Percentiles rank a stretch among this genome's conserved stretches.
Evolutionary conservation across 345 rosid genomes (phyloP).

Genomic region (Bruguiera gymnorhiza): DNA sequence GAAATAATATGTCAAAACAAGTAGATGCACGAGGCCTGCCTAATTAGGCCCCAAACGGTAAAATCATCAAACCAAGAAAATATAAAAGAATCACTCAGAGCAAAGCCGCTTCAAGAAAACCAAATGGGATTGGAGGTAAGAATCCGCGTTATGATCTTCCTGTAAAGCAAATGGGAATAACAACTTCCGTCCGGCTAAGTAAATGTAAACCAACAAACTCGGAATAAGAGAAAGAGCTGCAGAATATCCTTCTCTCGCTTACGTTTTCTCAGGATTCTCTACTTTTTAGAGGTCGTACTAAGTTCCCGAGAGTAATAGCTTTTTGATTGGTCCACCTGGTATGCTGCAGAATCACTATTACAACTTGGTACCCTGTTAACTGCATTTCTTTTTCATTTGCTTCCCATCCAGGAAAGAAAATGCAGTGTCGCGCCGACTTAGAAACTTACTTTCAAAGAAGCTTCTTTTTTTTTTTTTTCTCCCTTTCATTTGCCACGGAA

Average conservation of each 20-base stretch:
- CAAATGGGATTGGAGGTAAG: too few species aligned
- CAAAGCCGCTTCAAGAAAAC: too few species aligned
- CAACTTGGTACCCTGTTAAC: constrained; percentile 4
- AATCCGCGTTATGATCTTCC: too few species aligned
- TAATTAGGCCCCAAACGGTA: too few species aligned
- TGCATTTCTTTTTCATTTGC: constrained; percentile 1
- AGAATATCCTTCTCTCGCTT: constrained; percentile 14
- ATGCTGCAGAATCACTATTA: constrained; percentile 7
- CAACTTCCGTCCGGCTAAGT: not conserved
- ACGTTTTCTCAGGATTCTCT: constrained; percentile 14
- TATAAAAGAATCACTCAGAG: too few species aligned
- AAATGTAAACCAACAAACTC: not conserved
- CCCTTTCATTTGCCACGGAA: not conserved
- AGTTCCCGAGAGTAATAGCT: not conserved
- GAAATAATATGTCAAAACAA: too few species aligned
- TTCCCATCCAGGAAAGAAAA: constrained; percentile 15
- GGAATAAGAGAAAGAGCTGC: not conserved
- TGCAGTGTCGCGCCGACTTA: constrained; percentile 12
- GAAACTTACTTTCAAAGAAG: constrained; percentile 8
- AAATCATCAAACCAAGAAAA: too few species aligned
- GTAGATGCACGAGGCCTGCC: too few species aligned
- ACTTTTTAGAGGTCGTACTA: constrained; percentile 9
- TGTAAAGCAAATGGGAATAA: not conserved
- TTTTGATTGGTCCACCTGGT: not conserved
- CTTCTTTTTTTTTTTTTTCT: not conserved